Conservation (phyloP, 2,329 filamentous ascomycete species). For the Capronia coronata region DNA sequence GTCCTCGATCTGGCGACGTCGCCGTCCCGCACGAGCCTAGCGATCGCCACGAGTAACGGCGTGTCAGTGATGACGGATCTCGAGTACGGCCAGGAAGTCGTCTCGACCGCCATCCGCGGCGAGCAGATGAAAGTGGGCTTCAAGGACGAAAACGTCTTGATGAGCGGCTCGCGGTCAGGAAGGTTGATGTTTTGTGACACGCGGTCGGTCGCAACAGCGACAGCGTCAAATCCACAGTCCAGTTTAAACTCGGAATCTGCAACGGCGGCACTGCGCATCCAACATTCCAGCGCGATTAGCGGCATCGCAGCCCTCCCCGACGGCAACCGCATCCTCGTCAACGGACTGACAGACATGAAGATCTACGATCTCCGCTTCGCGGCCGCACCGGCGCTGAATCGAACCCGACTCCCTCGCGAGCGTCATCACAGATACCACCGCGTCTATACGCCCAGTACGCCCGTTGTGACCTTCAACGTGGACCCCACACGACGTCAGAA, state of each 20-base stretch:
- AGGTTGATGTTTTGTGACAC: constrained; percentile 18
- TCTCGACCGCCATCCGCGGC: background rate
- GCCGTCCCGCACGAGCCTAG: background rate
- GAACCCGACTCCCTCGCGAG: background rate
- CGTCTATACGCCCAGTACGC: background rate
- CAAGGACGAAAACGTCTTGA: constrained; percentile 20
- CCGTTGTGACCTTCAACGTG: constrained; percentile 15
- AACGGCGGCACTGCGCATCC: constrained; percentile 10
- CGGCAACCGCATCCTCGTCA: constrained; percentile 16
- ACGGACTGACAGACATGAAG: constrained; percentile 13
- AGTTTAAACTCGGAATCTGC: background rate
- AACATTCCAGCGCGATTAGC: constrained; percentile 20
- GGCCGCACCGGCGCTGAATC: background rate
- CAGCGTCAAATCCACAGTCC: background rate
- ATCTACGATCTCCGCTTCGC: constrained; percentile 25
- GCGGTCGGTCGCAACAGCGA: background rate
- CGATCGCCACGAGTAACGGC: constrained; percentile 1
- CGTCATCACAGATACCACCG: background rate
- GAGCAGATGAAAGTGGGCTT: constrained; percentile 15
- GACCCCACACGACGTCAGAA: constrained; percentile 5
- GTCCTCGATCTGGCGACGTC: constrained; percentile 1
- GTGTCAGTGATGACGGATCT: background rate
- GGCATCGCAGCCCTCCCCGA: constrained; percentile 9
- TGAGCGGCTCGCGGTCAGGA: constrained; percentile 23
- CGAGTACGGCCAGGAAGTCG: background rate